Conservation (phyloP, 2,329 filamentous ascomycete species). For the Samsoniella hepiali region DNA sequence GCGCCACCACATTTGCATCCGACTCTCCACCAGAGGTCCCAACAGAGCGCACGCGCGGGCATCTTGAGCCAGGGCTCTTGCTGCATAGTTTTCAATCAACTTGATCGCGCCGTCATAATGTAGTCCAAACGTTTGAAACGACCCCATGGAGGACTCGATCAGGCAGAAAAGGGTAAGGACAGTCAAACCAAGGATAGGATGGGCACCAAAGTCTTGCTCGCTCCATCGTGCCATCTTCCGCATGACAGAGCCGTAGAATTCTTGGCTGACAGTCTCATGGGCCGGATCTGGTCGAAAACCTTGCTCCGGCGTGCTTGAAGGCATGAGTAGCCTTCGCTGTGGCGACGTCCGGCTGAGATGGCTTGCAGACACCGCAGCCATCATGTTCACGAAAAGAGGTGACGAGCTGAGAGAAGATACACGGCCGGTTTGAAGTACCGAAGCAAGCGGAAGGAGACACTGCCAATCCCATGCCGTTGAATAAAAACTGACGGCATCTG, state of each 20-base stretch:
- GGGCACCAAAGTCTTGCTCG: constrained; percentile 14
- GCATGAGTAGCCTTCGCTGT: constrained; percentile 4
- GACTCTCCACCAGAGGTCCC: constrained; percentile 21
- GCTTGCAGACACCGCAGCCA: constrained; percentile 16
- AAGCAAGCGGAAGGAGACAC: not conserved
- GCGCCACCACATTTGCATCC: constrained; percentile 28
- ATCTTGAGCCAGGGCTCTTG: not conserved
- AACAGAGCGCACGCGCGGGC: constrained; percentile 12
- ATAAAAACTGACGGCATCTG: not conserved
- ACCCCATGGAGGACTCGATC: constrained; percentile 26
- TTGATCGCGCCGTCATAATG: constrained; percentile 19
- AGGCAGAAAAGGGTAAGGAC: constrained; percentile 25
- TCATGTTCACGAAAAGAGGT: constrained; percentile 7
- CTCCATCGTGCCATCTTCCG: constrained; percentile 18
- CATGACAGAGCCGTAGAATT: constrained; percentile 19
- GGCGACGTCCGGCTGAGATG: constrained; percentile 18
- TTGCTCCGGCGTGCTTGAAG: not conserved
- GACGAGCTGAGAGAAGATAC: not conserved
- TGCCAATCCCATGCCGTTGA: not conserved
- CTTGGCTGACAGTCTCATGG: constrained; percentile 19
- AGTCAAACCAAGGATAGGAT: constrained; percentile 16
- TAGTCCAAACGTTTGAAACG: constrained; percentile 22
- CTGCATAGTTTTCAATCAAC: not conserved
- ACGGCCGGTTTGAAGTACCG: not conserved
- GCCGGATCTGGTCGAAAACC: constrained; percentile 14